Evolutionary conservation across 2,329 filamentous ascomycete genomes (phyloP).

Genomic region (Huntiella savannae): DNA sequence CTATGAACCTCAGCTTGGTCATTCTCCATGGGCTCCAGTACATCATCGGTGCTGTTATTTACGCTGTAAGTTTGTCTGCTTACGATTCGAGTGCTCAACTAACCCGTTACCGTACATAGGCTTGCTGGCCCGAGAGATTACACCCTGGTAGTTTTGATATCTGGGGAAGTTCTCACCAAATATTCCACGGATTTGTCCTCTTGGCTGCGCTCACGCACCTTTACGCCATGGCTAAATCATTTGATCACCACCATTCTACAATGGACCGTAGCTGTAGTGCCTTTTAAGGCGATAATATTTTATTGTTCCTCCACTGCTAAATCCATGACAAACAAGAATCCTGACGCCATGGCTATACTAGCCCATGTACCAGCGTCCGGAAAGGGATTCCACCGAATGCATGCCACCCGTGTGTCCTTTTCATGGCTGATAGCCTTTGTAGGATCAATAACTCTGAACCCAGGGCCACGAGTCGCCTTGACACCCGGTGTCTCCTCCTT

Average conservation of each 20-base stretch:
- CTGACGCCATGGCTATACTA: slow-evolving; percentile 46
- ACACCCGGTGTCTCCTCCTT: slow-evolving; percentile 13
- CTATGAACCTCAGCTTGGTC: slow-evolving; percentile 68
- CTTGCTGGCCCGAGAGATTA: slow-evolving; percentile 65
- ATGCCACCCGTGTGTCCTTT: slow-evolving; percentile 40
- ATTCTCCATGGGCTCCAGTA: slow-evolving; percentile 67
- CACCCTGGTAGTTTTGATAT: slow-evolving; percentile 71
- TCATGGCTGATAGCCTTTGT: slow-evolving; percentile 37
- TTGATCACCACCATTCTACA: slow-evolving; percentile 61
- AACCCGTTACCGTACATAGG: slow-evolving; percentile 21
- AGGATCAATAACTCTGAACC: slow-evolving; percentile 17
- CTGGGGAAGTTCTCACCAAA: slow-evolving; percentile 83
- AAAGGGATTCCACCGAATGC: slow-evolving; percentile 51
- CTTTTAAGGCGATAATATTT: slow-evolving; percentile 2
- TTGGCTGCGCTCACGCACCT: slow-evolving; percentile 67
- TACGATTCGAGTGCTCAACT: slow-evolving; percentile 3
- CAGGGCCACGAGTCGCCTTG: slow-evolving; percentile 12
- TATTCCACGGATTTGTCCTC: slow-evolving; percentile 83
- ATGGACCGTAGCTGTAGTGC: slow-evolving; percentile 30
- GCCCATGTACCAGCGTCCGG: slow-evolving; percentile 46
- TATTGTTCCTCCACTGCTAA: slow-evolving; percentile 29
- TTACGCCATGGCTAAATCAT: slow-evolving; percentile 61
- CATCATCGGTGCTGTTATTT: slow-evolving; percentile 67
- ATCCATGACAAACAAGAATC: slow-evolving; percentile 47
- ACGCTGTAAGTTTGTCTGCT: slow-evolving; percentile 42